Conservation (phyloP, 2,329 filamentous ascomycete genomes). For the Nemania bipapillata region DNA sequence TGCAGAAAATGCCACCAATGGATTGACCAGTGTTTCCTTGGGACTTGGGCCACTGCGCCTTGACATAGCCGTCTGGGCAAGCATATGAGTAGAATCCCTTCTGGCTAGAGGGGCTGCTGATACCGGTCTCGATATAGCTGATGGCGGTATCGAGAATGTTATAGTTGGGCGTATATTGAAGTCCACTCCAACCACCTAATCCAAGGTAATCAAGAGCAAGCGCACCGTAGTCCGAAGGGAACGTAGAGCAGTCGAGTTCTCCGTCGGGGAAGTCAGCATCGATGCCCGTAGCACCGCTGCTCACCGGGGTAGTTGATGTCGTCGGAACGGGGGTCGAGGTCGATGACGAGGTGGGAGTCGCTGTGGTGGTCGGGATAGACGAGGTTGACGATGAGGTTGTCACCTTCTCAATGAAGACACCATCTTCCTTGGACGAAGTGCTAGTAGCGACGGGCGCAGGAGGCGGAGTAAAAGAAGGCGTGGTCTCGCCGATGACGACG, state of each 20-base stretch:
- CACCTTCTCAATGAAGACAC: conserved; percentile 50
- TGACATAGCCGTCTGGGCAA: conserved; percentile 90
- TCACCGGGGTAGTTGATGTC: conserved; percentile 43
- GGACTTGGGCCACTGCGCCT: conserved; percentile 83
- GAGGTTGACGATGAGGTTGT: conserved; percentile 47
- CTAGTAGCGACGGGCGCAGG: conserved; percentile 51
- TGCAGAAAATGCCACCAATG: conserved; percentile 87
- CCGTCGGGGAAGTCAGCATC: conserved; percentile 79
- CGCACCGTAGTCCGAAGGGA: conserved; percentile 85
- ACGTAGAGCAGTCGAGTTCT: conserved; percentile 73
- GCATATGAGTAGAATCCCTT: conserved; percentile 88
- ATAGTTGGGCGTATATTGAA: conserved; percentile 72
- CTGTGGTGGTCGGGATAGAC: conserved; percentile 44
- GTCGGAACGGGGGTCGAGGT: conserved; percentile 43
- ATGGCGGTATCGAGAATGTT: conserved; percentile 63
- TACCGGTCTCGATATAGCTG: conserved; percentile 71
- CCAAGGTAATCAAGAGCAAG: conserved; percentile 74
- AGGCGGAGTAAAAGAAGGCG: conserved; percentile 63
- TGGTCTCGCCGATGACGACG: conserved; percentile 70
- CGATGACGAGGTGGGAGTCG: conserved; percentile 45
- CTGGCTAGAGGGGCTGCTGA: conserved; percentile 65
- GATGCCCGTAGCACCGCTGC: conserved; percentile 63
- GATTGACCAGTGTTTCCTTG: conserved; percentile 87
- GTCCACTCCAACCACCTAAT: conserved; percentile 79
- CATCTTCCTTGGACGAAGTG: conserved; percentile 50